Evolutionary conservation across 2,329 filamentous ascomycete species (phyloP).

Genomic region (Bipolaris bicolor): DNA sequence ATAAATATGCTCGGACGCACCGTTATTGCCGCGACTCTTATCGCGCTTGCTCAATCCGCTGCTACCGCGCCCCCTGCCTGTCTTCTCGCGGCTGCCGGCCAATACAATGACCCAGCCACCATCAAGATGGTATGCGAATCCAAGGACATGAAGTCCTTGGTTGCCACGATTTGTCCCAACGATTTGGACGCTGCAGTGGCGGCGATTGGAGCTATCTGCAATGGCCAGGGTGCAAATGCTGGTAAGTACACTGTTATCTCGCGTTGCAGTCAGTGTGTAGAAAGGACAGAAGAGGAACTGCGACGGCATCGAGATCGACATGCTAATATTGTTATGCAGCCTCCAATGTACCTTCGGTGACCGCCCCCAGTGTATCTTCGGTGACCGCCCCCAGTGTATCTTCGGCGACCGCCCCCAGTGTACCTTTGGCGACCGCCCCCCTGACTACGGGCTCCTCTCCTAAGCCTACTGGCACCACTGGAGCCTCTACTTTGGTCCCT

Average conservation of each 20-base stretch:
- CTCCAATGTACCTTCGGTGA: slow-evolving; percentile 27
- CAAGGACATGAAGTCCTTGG: slow-evolving; percentile 33
- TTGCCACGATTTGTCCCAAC: slow-evolving; percentile 35
- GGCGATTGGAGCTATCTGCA: slow-evolving; percentile 40
- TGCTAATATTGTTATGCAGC: slow-evolving; percentile 11
- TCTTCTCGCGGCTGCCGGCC: slow-evolving; percentile 41
- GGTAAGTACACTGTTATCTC: slow-evolving; percentile 27
- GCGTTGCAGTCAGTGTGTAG: background rate
- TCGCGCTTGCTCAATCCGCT: slow-evolving; percentile 32
- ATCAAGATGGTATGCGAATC: slow-evolving; percentile 36
- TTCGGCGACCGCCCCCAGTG: too few species aligned
- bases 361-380: slow-evolving; percentile 25
- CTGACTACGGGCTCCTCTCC: slow-evolving; percentile 17
- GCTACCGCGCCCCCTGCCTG: slow-evolving; percentile 36
- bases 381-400: slow-evolving; percentile 22
- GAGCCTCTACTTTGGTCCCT: slow-evolving; percentile 4
- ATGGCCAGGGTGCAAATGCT: slow-evolving; percentile 34
- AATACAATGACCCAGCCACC: slow-evolving; percentile 35
- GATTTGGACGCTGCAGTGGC: slow-evolving; percentile 29
- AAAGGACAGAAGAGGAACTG: background rate
- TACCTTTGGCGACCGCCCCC: slow-evolving; percentile 25
- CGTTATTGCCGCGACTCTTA: slow-evolving; percentile 33
- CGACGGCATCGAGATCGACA: background rate
- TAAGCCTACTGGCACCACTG: slow-evolving; percentile 15
- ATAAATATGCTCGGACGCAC: slow-evolving; percentile 39